Percentiles rank a stretch among this genome's conserved stretches.
phyloP scores from a whole-genome alignment of 495 filamentous ascomycete genomes.

The Clohesyomyces aquaticus region DNA sequence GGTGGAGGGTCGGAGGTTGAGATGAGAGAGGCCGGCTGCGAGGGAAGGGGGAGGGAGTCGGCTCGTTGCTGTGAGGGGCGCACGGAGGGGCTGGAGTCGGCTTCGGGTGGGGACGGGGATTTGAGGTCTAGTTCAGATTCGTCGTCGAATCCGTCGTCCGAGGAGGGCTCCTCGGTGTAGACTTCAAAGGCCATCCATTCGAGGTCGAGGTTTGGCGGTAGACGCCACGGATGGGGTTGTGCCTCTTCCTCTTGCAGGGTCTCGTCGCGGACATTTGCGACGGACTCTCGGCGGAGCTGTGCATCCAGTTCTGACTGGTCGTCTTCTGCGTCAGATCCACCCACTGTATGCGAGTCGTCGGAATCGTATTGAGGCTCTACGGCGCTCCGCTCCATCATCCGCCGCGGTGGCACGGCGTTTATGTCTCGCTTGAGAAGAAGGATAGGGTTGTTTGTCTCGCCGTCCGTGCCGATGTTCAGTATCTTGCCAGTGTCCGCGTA shows the following conservation, averaged over 20 bases:
- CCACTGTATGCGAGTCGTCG: conserved; percentile 40
- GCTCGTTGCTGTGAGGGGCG: conserved; percentile 7
- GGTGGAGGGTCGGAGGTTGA: conserved; percentile 45
- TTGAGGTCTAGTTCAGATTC: conserved; percentile 65
- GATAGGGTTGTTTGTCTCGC: conserved; percentile 81
- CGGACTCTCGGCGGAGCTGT: conserved; percentile 63
- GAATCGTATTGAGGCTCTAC: conserved; percentile 35
- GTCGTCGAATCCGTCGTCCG: conserved; percentile 51
- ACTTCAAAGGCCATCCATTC: conserved; percentile 98
- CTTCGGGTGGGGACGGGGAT: conserved; percentile 35
- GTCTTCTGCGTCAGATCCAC: conserved; percentile 44
- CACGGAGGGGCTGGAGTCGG: conserved; percentile 13
- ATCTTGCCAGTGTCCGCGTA: conserved; percentile 96
- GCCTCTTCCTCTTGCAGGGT: conserved; percentile 19
- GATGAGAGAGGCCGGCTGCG: conserved; percentile 46
- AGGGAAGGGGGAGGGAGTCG: conserved; percentile 41
- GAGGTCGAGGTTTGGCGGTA: conserved; percentile 81
- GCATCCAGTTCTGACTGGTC: conserved; percentile 68
- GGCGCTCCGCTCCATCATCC: conserved; percentile 59
- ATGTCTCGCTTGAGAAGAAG: conserved; percentile 84
- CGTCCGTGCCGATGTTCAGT: conserved; percentile 80
- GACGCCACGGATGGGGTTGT: conserved; percentile 57
- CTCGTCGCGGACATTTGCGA: conserved; percentile 22
- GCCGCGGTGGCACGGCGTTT: conserved; percentile 71
- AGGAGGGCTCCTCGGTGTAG: conserved; percentile 65